These are phyloP conservation scores for Syzygium aqueum DNA, from an alignment of 345 rosid genomes.

Conservation along the genomic window DNA sequence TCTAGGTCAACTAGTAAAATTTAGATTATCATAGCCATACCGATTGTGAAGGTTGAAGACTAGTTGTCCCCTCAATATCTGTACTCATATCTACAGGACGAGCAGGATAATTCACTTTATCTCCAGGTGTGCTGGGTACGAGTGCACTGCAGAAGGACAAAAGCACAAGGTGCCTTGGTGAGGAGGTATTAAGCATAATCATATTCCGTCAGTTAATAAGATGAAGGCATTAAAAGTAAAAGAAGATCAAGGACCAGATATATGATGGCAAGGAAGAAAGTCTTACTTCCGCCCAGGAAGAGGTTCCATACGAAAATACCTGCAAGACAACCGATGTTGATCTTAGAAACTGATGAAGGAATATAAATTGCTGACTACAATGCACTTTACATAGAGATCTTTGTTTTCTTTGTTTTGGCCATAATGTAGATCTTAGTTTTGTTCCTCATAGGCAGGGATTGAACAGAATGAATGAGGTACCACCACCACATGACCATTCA, in stretches of 20 bases:
- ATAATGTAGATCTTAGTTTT: background rate
- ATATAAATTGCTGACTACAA: background rate
- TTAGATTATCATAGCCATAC: slow-evolving; percentile 6
- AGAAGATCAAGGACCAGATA: background rate
- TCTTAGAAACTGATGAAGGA: background rate
- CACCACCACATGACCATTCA: background rate
- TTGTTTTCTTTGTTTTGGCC: background rate
- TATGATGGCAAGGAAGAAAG: background rate
- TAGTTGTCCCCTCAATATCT: slow-evolving; percentile 91
- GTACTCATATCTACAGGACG: slow-evolving; percentile 89
- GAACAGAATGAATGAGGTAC: background rate
- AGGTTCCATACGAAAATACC: slow-evolving; percentile 62
- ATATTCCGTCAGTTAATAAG: background rate
- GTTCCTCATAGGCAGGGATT: background rate
- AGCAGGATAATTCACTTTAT: slow-evolving; percentile 75
- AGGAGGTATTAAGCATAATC: background rate
- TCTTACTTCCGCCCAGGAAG: slow-evolving; percentile 66
- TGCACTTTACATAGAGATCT: background rate
- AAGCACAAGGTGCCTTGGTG: background rate
- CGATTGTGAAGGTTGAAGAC: slow-evolving; percentile 75
- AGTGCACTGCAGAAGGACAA: slow-evolving; percentile 30
- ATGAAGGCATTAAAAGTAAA: background rate
- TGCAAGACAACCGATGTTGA: background rate
- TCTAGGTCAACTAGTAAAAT: background rate
- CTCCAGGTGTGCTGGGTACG: slow-evolving; percentile 71